Percentiles rank a stretch among this genome's conserved stretches.
phyloP scores from a whole-genome alignment of 352 stramenopile genomes.

The Globisporangium ultimum region DNA sequence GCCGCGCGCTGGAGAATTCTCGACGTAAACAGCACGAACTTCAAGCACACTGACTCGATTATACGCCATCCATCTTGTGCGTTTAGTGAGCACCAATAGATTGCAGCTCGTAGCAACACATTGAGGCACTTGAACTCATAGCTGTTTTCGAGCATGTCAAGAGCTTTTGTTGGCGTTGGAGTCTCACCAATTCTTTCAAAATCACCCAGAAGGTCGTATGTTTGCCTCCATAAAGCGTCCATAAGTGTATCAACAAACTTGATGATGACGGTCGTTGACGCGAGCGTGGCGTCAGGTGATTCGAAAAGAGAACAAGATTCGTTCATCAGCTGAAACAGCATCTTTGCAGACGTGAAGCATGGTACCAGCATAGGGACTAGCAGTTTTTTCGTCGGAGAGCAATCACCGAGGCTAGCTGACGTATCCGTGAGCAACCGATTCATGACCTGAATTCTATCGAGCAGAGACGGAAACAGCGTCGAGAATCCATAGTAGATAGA shows the following conservation, averaged over 20 bases:
- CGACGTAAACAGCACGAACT: slow-evolving; percentile 50
- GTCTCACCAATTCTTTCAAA: slow-evolving; percentile 10
- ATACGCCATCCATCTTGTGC: slow-evolving; percentile 51
- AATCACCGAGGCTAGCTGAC: slow-evolving; percentile 12
- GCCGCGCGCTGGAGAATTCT: slow-evolving; percentile 28
- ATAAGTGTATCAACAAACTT: slow-evolving; percentile 63
- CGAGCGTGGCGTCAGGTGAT: slow-evolving; percentile 11
- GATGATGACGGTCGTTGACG: slow-evolving; percentile 17
- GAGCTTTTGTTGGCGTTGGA: slow-evolving; percentile 10
- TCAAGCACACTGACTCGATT: slow-evolving; percentile 43
- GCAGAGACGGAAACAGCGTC: slow-evolving; percentile 73
- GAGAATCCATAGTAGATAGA: slow-evolving; percentile 81
- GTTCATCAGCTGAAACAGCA: slow-evolving; percentile 79
- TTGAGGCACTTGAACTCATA: slow-evolving; percentile 83
- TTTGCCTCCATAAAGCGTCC: slow-evolving; percentile 42
- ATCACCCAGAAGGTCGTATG: slow-evolving; percentile 18
- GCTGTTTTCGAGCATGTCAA: slow-evolving; percentile 46
- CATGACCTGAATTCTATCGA: slow-evolving; percentile 79
- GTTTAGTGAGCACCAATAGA: slow-evolving; percentile 74
- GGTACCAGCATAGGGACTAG: slow-evolving; percentile 81
- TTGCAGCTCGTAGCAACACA: slow-evolving; percentile 56
- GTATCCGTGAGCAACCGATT: slow-evolving; percentile 64
- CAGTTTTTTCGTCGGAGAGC: slow-evolving; percentile 47
- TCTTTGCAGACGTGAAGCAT: slow-evolving; percentile 80
- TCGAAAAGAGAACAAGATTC: slow-evolving; percentile 34